These are phyloP conservation scores for Xylaria flabelliformis DNA, from an alignment of 495 filamentous ascomycete species.

Conservation along the genomic window DNA sequence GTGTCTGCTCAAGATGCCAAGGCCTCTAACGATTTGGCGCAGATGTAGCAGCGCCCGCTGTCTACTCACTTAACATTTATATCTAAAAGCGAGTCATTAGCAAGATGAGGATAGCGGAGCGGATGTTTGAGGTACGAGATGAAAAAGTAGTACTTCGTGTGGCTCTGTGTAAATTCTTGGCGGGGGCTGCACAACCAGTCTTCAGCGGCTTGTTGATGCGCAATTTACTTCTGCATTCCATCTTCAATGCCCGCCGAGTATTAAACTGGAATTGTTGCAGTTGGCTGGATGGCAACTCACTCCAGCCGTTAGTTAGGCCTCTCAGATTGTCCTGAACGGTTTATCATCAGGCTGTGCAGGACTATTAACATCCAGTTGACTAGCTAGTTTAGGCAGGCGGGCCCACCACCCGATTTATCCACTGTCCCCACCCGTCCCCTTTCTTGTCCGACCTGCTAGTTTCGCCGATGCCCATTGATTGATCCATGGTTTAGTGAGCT, in stretches of 20 bases:
- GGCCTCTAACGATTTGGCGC: not conserved
- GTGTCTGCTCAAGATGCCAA: not conserved
- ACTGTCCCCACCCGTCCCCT: conserved; percentile 16
- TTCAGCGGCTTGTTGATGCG: conserved; percentile 10
- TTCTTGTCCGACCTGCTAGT: conserved; percentile 18
- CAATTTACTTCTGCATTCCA: conserved; percentile 22
- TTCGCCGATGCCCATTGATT: not conserved
- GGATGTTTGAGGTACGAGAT: not conserved
- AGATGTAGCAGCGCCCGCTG: not conserved
- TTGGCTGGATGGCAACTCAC: not conserved
- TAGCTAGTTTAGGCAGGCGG: not conserved
- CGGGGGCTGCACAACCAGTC: not conserved
- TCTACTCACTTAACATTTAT: not conserved
- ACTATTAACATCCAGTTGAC: not conserved
- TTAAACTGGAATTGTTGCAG: conserved; percentile 25
- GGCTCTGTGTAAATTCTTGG: not conserved
- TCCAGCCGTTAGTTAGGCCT: conserved; percentile 5
- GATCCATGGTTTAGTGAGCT: not conserved
- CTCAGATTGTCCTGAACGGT: conserved; percentile 6
- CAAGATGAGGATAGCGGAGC: not conserved
- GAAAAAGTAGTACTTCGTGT: not conserved
- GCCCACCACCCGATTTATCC: conserved; percentile 15
- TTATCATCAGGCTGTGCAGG: conserved; percentile 1
- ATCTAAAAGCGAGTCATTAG: not conserved
- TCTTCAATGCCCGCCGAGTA: not conserved